These are phyloP conservation scores for Starmerella apis DNA, from an alignment of 805 yeast genomes.

Conservation along the genomic window DNA sequence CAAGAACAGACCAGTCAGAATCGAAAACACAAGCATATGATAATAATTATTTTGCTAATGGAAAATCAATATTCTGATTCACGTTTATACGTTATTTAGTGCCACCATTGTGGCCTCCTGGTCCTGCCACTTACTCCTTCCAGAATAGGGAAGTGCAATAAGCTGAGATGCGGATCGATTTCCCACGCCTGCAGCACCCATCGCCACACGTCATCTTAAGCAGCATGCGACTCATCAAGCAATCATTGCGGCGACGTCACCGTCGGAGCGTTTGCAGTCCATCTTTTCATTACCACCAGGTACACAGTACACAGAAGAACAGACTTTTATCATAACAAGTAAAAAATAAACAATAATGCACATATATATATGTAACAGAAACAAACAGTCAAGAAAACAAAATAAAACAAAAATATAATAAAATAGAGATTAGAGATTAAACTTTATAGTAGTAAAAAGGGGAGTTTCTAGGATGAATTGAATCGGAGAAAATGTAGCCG, in stretches of 20 bases:
- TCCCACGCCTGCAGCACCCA: neutral
- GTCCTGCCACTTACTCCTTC: neutral
- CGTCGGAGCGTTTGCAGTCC: too few species aligned
- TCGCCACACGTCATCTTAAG: neutral
- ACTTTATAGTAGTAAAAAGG: neutral
- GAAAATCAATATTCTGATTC: too few species aligned
- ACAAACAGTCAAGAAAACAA: neutral
- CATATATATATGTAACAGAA: too few species aligned
- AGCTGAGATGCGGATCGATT: neutral
- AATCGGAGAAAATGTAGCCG: neutral
- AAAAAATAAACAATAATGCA: too few species aligned
- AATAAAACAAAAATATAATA: neutral
- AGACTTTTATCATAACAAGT: too few species aligned
- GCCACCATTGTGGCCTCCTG: neutral
- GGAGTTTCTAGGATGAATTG: neutral
- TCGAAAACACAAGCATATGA: neutral
- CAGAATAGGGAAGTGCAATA: neutral
- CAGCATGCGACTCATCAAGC: neutral
- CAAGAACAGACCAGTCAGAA: neutral
- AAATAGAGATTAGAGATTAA: neutral
- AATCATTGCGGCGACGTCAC: too few species aligned
- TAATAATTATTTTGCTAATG: neutral
- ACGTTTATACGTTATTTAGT: neutral
- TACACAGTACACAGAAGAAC: too few species aligned
- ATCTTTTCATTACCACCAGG: too few species aligned